Conservation (phyloP, 2,329 filamentous ascomycete species). For the Monilinia vaccinii-corymbosi region DNA sequence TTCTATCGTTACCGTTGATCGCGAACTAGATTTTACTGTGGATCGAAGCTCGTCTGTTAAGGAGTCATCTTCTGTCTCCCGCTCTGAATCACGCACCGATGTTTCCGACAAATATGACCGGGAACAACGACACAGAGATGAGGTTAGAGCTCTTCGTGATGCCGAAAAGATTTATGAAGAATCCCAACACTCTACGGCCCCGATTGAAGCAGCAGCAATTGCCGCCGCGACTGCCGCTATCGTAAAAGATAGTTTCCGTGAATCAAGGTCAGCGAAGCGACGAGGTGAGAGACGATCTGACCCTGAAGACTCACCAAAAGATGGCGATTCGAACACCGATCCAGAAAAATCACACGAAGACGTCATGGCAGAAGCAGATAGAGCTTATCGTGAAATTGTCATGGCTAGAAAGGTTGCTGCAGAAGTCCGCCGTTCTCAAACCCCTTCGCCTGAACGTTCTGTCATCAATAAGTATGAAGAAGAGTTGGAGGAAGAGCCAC, state of each 20-base stretch:
- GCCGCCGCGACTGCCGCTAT: conserved; percentile 39
- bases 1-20: conserved; percentile 43
- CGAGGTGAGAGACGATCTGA: conserved; percentile 28
- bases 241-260: conserved; percentile 29
- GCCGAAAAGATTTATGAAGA: conserved; percentile 38
- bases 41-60: conserved; percentile 23
- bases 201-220: conserved; percentile 38
- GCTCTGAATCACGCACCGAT: conserved; percentile 14
- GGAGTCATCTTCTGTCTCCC: conserved; percentile 12
- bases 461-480: conserved; percentile 44
- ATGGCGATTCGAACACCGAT: conserved; percentile 2
- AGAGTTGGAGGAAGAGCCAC: conserved; percentile 31
- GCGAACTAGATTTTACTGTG: conserved; percentile 37
- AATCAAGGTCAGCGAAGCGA: conserved; percentile 27
- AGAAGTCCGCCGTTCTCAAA: conserved; percentile 45
- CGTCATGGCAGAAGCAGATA: conserved; percentile 49
- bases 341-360: conserved; percentile 30
- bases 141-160: conserved; percentile 30
- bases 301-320: conserved; percentile 16
- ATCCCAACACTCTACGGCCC: conserved; percentile 39
- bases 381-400: conserved; percentile 46
- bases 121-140: conserved; percentile 11
- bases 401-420: conserved; percentile 43
- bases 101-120: conserved; percentile 9
- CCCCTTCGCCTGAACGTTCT: conserved; percentile 42